Evolutionary conservation across 805 yeast genomes (phyloP).

Genomic region (Lipomyces lipofer): DNA sequence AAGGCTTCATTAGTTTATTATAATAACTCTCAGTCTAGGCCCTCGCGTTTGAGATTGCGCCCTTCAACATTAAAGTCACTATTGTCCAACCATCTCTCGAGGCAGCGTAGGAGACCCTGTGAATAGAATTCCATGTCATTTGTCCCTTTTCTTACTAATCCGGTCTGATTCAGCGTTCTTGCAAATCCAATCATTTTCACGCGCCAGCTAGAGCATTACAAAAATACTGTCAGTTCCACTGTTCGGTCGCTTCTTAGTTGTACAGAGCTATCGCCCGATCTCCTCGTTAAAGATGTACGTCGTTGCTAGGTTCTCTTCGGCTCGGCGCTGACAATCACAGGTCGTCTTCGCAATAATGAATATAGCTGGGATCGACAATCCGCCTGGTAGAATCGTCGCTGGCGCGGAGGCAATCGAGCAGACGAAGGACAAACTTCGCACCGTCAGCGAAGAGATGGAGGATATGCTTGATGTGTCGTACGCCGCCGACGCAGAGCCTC

Average conservation of each 20-base stretch:
- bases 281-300: conserved; percentile 31
- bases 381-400: conserved; percentile 38
- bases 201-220: conserved; percentile 18
- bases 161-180: conserved; percentile 15
- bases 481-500: conserved; percentile 32
- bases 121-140: too few relatives aligned
- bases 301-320: too few relatives aligned
- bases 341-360: conserved; percentile 30
- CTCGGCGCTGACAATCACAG: conserved; percentile 4
- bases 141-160: too few relatives aligned
- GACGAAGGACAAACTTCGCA: conserved; percentile 35
- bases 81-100: conserved; percentile 38
- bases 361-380: conserved; percentile 39
- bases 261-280: conserved; percentile 30
- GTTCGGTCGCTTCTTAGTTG: conserved; percentile 26
- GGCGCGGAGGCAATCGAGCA: conserved; percentile 38
- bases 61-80: conserved; percentile 36
- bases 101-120: conserved; percentile 24
- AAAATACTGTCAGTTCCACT: conserved; percentile 24
- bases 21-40: conserved; percentile 16
- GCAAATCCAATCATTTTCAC: conserved; percentile 28
- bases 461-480: conserved; percentile 33
- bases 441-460: conserved; percentile 39
- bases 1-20: too few relatives aligned
- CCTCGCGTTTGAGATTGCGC: conserved; percentile 37